phyloP scores from a whole-genome alignment of 2,329 filamentous ascomycete species.

The Aspergillus hiratsukae region DNA sequence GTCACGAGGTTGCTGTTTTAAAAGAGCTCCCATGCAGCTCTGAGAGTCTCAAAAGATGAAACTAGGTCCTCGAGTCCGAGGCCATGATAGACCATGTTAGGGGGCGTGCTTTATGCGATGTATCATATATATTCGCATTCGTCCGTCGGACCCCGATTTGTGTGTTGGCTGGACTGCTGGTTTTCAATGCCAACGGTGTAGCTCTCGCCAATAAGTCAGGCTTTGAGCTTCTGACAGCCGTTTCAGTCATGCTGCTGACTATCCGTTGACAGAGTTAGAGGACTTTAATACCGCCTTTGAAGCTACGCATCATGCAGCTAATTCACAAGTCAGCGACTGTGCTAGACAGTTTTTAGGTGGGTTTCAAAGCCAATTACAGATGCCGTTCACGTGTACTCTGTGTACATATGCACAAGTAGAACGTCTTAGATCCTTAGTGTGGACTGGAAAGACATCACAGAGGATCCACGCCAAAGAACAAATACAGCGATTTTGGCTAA shows the following conservation, averaged over 20 bases:
- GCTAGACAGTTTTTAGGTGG: neutral
- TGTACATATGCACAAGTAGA: neutral
- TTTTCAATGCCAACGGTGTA: neutral
- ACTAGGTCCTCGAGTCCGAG: neutral
- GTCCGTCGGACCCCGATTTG: neutral
- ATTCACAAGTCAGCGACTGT: neutral
- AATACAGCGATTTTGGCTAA: neutral
- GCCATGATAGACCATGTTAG: constrained; percentile 13
- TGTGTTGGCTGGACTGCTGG: constrained; percentile 3
- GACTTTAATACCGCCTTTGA: too few relatives aligned
- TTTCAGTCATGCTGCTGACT: too few relatives aligned
- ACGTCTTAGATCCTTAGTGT: neutral
- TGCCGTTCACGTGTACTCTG: neutral
- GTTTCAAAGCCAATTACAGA: neutral
- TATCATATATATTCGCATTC: constrained; percentile 10
- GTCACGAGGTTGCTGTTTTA: constrained; percentile 16
- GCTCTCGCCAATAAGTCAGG: too few relatives aligned
- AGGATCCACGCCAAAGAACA: neutral
- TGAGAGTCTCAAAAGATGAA: neutral
- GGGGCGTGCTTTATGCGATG: constrained; percentile 6
- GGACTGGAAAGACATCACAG: neutral
- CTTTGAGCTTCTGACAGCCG: too few relatives aligned
- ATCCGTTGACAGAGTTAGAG: too few relatives aligned
- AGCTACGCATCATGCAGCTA: too few relatives aligned
- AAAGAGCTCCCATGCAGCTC: constrained; percentile 14